Evolutionary conservation across 1,284 basidiomycete genomes (phyloP), one percentile per base, ranked within the genome.

Genomic region (Sanghuangporus baumii): DNA sequence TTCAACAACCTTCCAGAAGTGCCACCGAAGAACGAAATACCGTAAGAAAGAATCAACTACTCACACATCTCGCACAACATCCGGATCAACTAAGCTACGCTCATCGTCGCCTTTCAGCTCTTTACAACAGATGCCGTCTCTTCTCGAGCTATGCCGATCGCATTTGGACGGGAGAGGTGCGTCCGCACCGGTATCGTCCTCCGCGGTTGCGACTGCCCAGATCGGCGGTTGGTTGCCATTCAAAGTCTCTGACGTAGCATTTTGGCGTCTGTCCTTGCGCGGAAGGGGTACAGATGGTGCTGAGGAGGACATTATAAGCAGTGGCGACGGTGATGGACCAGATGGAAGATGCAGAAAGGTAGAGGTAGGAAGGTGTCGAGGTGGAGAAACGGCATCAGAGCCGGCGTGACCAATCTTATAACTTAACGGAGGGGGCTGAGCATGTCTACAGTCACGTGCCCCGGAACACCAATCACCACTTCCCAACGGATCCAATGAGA

Each of bases 1-100:
- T 57, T 43, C 34, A 34, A 62, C 43, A 43, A 16, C 52, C 23
- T 34, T n/a, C 60, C 47, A 18, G 26, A 40, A 18, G 37, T 41
- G 54, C 38, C 46, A 55, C 60, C 38, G 62, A 41, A 52, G 36
- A 37, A n/a, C 52, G 50, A 38, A 47, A 31, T 31, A 31, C 26
- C 26, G 26, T 18, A 23, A 36, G 41, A 51, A 48, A 57, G n/a
- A 58, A 46, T 5, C 2, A 12, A 46, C 8, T 18, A 78, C 87
- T 72, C 70, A 91, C 90, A 89, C 83, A 70, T 95, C 93, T 16
- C 92, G 85, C 20, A 96, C 82, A 59, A 94, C 77, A 69, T 95
- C 93, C 1, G 94, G 93, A 71, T 95, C 85, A 60, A 96, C 79
- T 43, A 95, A 79, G 0, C 82, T 86, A 18, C 92, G 81, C 66